phyloP scores from a whole-genome alignment of 768 basidiomycete genomes.

The Mycena kentingensis region DNA sequence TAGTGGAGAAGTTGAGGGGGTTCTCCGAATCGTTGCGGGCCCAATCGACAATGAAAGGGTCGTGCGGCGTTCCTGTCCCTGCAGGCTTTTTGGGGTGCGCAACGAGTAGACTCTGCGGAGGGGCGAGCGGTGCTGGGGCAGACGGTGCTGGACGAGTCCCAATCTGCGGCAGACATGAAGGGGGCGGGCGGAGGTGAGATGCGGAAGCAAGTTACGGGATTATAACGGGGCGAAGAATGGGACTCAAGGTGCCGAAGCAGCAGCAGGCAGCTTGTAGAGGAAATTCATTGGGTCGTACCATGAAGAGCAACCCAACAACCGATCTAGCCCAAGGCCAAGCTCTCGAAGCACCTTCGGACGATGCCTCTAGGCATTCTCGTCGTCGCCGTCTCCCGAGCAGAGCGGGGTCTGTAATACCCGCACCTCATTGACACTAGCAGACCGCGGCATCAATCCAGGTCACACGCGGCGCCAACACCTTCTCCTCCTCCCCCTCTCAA shows the following conservation, averaged over 20 bases:
- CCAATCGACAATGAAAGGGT: slow-evolving; percentile 61
- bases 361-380: no score
- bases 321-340: no score
- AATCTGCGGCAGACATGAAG: slow-evolving; percentile 19
- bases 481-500: slow-evolving; percentile 18
- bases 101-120: slow-evolving; percentile 9
- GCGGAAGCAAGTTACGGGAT: neutral
- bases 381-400: no score
- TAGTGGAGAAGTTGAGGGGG: slow-evolving; percentile 56
- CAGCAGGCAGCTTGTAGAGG: no score
- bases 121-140: slow-evolving; percentile 20
- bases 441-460: no score
- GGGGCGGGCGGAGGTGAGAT: neutral
- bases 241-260: no score
- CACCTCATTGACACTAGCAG: no score
- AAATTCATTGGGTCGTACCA: no score
- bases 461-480: neutral
- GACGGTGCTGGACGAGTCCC: slow-evolving; percentile 27
- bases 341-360: no score
- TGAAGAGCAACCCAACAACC: no score
- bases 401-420: no score
- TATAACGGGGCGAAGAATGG: neutral
- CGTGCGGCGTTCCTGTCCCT: slow-evolving; percentile 48
- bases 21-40: slow-evolving; percentile 50
- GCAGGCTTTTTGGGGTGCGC: slow-evolving; percentile 13